These are phyloP conservation scores for Phalaenopsis equestris DNA, from an alignment of 106 monocot species.

Conservation along the genomic window DNA sequence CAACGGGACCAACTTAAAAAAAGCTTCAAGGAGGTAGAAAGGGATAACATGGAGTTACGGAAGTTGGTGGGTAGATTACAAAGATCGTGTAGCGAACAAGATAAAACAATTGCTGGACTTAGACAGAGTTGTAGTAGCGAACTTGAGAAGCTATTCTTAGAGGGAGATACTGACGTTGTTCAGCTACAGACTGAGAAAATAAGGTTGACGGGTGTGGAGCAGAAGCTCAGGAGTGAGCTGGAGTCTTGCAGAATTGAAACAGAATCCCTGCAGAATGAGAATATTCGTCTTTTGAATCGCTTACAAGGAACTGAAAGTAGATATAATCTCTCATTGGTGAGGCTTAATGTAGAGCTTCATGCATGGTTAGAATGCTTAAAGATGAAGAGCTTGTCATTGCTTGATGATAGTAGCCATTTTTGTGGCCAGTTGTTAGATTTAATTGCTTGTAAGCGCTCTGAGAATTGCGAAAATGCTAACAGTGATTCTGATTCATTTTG, in stretches of 20 bases:
- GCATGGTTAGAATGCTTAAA: slow-evolving; percentile 48
- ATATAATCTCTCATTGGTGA: slow-evolving; percentile 18
- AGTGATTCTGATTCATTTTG: slow-evolving; percentile 25
- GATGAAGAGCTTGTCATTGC: slow-evolving; percentile 40
- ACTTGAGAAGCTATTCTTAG: slow-evolving; percentile 23
- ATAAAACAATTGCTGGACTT: slow-evolving; percentile 70
- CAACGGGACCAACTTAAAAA: slow-evolving; percentile 34
- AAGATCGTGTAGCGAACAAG: slow-evolving; percentile 66
- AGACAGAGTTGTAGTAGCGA: slow-evolving; percentile 47
- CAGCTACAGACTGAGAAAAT: slow-evolving; percentile 61
- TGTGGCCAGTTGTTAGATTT: slow-evolving; percentile 38
- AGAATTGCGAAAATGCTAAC: slow-evolving; percentile 11
- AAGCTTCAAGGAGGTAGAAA: slow-evolving; percentile 56
- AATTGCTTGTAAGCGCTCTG: slow-evolving; percentile 23
- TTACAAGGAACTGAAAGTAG: slow-evolving; percentile 32
- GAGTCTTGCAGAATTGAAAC: slow-evolving; percentile 57
- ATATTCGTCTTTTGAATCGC: slow-evolving; percentile 43
- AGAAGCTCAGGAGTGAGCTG: slow-evolving; percentile 63
- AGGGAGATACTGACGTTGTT: slow-evolving; percentile 25
- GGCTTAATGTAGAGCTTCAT: slow-evolving; percentile 55
- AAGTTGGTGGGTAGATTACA: slow-evolving; percentile 52
- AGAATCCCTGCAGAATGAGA: slow-evolving; percentile 66
- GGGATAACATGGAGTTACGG: slow-evolving; percentile 60
- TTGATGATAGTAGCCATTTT: slow-evolving; percentile 44
- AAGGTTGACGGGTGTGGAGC: slow-evolving; percentile 74